phyloP scores from a whole-genome alignment of 306 rosid genomes.

The Benincasa hispida region DNA sequence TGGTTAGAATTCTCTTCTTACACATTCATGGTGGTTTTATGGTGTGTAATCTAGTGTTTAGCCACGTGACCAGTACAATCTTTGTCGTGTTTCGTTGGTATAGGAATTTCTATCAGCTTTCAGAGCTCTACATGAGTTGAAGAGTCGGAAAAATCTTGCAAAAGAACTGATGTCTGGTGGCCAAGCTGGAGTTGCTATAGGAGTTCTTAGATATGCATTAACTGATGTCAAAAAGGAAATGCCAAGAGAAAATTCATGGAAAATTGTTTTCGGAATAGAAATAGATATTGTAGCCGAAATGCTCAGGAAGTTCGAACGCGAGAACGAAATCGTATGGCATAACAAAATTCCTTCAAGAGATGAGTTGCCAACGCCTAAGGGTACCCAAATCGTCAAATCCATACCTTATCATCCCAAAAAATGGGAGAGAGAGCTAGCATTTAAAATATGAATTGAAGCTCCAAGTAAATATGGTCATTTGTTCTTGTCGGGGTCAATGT shows the following conservation, averaged over 20 bases:
- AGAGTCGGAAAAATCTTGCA: conserved; percentile 37
- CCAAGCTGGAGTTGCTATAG: conserved; percentile 48
- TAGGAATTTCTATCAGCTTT: conserved; percentile 53
- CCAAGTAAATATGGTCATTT: not conserved
- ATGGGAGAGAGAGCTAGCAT: conserved; percentile 50
- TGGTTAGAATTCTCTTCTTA: conserved; percentile 27
- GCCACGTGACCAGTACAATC: not conserved
- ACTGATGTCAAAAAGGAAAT: conserved; percentile 22
- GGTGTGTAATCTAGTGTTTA: not conserved
- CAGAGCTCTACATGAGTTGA: conserved; percentile 48
- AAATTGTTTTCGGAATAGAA: conserved; percentile 27
- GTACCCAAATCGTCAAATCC: conserved; percentile 39
- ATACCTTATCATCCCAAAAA: conserved; percentile 47
- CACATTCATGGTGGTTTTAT: not conserved
- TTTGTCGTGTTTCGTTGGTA: not conserved
- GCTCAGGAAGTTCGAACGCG: conserved; percentile 44
- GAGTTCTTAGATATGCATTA: conserved; percentile 40
- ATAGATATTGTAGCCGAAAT: conserved; percentile 32
- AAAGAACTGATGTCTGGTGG: conserved; percentile 34
- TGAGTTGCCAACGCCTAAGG: conserved; percentile 33
- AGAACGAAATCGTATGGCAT: conserved; percentile 64
- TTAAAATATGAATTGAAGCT: conserved; percentile 13
- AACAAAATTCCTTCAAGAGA: conserved; percentile 34
- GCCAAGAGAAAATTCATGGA: conserved; percentile 41
- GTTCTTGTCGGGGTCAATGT: not conserved